These are phyloP conservation scores for Curvularia hawaiiensis DNA, from an alignment of 2,329 filamentous ascomycete genomes.

Conservation along the genomic window DNA sequence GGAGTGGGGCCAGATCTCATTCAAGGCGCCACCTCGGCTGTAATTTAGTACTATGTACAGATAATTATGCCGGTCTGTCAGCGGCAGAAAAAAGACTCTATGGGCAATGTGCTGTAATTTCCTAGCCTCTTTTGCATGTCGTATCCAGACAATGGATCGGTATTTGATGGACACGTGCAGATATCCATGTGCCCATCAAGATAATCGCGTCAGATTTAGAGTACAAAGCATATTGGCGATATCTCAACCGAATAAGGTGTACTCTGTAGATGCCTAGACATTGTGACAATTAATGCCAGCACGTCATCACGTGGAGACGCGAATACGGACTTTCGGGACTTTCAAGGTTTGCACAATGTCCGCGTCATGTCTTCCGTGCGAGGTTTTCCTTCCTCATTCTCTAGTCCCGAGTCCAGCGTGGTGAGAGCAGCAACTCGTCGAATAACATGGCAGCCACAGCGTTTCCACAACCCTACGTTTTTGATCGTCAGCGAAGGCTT, in stretches of 20 bases:
- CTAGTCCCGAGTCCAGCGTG: constrained; percentile 3
- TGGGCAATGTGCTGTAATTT: not conserved
- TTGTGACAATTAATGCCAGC: not conserved
- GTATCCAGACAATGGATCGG: not conserved
- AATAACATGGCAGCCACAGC: constrained; percentile 15
- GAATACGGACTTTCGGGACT: constrained; percentile 7
- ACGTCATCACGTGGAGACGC: constrained; percentile 16
- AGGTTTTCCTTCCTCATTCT: constrained; percentile 11
- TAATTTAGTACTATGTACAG: constrained; percentile 1
- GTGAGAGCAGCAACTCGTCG: not conserved
- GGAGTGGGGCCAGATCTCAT: not conserved
- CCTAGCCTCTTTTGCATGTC: not conserved
- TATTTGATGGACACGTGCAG: not conserved
- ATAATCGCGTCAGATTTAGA: not conserved
- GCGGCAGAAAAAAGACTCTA: not conserved
- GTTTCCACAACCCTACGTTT: constrained; percentile 9
- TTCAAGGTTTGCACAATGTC: constrained; percentile 12
- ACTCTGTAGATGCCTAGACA: not conserved
- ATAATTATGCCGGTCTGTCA: not conserved
- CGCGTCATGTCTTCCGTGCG: constrained; percentile 14
- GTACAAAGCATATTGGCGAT: not conserved
- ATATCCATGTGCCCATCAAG: not conserved
- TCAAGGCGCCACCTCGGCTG: not conserved
- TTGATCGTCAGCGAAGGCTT: constrained; percentile 24
- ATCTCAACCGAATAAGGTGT: not conserved